Evolutionary conservation across 192 early-diverging fungal species (phyloP).

Genomic region (Podila minutissima): DNA sequence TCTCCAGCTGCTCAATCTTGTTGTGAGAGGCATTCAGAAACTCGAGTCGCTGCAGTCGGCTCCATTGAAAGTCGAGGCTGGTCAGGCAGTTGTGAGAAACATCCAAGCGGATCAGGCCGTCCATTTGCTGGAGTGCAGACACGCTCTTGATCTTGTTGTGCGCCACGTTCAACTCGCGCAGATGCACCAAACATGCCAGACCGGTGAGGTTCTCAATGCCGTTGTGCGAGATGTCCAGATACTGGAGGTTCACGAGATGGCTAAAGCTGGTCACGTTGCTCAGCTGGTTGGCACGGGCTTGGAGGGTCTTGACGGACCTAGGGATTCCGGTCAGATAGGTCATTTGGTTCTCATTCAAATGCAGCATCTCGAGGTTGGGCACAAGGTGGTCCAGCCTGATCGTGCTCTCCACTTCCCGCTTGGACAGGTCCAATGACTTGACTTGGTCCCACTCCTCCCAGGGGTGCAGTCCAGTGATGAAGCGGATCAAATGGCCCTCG

Average conservation of each 20-base stretch:
- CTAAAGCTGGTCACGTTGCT: slow-evolving; percentile 46
- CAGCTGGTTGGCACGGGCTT: slow-evolving; percentile 36
- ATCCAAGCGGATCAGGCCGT: slow-evolving; percentile 45
- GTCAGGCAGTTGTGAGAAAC: slow-evolving; percentile 51
- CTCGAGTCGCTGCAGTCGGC: slow-evolving; percentile 53
- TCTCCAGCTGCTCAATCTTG: slow-evolving; percentile 52
- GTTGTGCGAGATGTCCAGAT: slow-evolving; percentile 56
- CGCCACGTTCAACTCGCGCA: slow-evolving; percentile 51
- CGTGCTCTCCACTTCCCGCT: slow-evolving; percentile 32
- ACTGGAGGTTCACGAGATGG: slow-evolving; percentile 45
- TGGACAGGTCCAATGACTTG: slow-evolving; percentile 35
- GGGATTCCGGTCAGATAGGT: slow-evolving; percentile 36
- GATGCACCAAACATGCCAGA: slow-evolving; percentile 29
- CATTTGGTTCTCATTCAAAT: slow-evolving; percentile 43
- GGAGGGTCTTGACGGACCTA: slow-evolving; percentile 39
- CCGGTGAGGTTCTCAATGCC: slow-evolving; percentile 50
- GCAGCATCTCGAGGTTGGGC: slow-evolving; percentile 29
- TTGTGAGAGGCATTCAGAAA: slow-evolving; percentile 57
- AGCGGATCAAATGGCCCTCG: slow-evolving; percentile 16
- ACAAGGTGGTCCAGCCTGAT: slow-evolving; percentile 24
- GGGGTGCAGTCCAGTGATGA: slow-evolving; percentile 31
- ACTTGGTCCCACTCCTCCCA: slow-evolving; percentile 46
- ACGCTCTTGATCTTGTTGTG: slow-evolving; percentile 54
- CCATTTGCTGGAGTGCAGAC: slow-evolving; percentile 47
- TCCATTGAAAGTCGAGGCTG: slow-evolving; percentile 39